A percentile compares a stretch with the other conserved stretches of the same genome.
phyloP scores from a whole-genome alignment of 2,329 filamentous ascomycete species.

The Talaromyces sp. region DNA sequence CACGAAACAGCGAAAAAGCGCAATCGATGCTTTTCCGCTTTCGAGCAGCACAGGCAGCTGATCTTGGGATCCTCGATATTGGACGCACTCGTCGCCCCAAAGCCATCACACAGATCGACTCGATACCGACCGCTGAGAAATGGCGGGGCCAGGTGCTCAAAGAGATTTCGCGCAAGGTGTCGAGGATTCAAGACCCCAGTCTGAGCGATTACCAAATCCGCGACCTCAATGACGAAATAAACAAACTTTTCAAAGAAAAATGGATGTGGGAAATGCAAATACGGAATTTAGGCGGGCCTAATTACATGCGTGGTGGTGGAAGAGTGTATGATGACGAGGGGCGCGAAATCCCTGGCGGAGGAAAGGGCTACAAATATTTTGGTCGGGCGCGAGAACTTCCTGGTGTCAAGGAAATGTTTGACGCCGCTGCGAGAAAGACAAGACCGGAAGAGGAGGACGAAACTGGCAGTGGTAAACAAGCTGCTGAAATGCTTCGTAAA shows the following conservation, averaged over 20 bases:
- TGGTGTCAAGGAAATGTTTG: slow-evolving; percentile 94
- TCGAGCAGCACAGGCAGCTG: slow-evolving; percentile 91
- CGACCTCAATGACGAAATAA: slow-evolving; percentile 98
- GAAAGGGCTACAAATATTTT: slow-evolving; percentile 92
- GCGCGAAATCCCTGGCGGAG: slow-evolving; percentile 63
- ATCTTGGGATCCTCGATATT: slow-evolving; percentile 92
- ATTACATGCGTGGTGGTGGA: slow-evolving; percentile 77
- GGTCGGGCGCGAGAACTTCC: slow-evolving; percentile 84
- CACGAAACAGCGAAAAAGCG: slow-evolving; percentile 95
- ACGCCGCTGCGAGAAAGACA: slow-evolving; percentile 61
- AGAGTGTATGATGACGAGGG: slow-evolving; percentile 70
- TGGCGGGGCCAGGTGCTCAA: slow-evolving; percentile 98
- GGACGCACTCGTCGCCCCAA: slow-evolving; percentile 85
- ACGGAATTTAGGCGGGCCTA: slow-evolving; percentile 88
- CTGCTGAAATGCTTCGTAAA: slow-evolving; percentile 45
- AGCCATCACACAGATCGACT: slow-evolving; percentile 78
- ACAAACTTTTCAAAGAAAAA: slow-evolving; percentile 98
- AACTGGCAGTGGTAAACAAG: slow-evolving; percentile 51
- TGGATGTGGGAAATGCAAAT: slow-evolving; percentile 99
- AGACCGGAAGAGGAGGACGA: slow-evolving; percentile 63
- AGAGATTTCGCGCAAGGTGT: slow-evolving; percentile 94
- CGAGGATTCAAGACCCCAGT: slow-evolving; percentile 84
- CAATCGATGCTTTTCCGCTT: slow-evolving; percentile 99
- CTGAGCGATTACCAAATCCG: slow-evolving; percentile 97
- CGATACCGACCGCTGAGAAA: slow-evolving; percentile 86